Evolutionary conservation across 2,329 filamentous ascomycete species (phyloP).

Genomic region (Ascochyta pisi): DNA sequence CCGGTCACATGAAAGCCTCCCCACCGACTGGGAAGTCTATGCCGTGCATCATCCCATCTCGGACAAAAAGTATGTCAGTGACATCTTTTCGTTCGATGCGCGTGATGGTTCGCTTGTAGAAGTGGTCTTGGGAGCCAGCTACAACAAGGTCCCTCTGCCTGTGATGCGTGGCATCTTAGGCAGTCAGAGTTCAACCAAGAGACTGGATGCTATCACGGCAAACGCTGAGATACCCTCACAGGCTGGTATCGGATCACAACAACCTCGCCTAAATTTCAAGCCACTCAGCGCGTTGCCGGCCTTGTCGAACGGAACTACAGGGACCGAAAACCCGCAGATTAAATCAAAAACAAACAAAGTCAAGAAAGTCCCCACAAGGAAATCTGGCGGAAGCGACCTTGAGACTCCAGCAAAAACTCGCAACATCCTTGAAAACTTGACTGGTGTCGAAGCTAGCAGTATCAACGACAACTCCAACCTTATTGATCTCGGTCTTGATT

Average conservation of each 20-base stretch:
- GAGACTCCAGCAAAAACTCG: no score
- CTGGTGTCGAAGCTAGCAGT: constrained; percentile 13
- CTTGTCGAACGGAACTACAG: no score
- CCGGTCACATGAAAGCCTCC: no score
- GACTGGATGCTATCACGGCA: not conserved
- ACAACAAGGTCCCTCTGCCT: constrained; percentile 28
- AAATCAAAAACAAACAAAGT: no score
- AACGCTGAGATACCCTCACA: no score
- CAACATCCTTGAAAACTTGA: no score
- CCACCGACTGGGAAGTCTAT: constrained; percentile 34
- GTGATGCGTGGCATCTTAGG: constrained; percentile 18
- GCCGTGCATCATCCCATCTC: constrained; percentile 28
- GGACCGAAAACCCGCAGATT: no score
- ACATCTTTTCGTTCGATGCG: constrained; percentile 46
- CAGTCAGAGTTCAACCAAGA: not conserved
- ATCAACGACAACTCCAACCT: constrained; percentile 29
- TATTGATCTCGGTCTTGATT: constrained; percentile 49
- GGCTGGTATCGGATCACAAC: no score
- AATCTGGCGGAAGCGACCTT: no score
- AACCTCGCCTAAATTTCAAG: no score
- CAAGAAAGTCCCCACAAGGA: no score
- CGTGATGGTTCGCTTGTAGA: constrained; percentile 30
- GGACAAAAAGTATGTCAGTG: constrained; percentile 32
- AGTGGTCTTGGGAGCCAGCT: constrained; percentile 43
- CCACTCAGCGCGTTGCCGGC: no score